phyloP scores from a whole-genome alignment of 352 stramenopile genomes.

The Pilasporangium apinafurcum region DNA sequence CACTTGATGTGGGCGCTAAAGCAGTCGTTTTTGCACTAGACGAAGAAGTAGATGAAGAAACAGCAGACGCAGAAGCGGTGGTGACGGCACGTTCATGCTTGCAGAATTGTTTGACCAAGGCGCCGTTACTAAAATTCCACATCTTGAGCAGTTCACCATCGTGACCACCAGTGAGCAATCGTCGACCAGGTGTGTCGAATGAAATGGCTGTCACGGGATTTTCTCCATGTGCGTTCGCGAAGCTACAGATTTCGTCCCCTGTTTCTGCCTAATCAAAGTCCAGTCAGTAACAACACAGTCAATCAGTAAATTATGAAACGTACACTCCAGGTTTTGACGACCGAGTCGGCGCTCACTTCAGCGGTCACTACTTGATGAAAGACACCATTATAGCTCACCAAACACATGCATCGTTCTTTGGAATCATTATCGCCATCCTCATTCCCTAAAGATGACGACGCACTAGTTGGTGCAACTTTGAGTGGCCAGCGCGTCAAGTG shows the following conservation, averaged over 20 bases:
- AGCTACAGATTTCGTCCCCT: conserved; percentile 78
- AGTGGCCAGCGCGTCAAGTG: conserved; percentile 66
- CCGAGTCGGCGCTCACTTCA: conserved; percentile 61
- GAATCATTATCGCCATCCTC: conserved; percentile 28
- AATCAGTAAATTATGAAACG: not conserved
- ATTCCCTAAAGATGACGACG: too few relatives aligned
- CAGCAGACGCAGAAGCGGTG: not conserved
- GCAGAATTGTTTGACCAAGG: conserved; percentile 77
- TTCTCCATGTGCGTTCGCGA: conserved; percentile 53
- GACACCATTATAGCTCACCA: conserved; percentile 72
- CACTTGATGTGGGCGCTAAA: too few relatives aligned
- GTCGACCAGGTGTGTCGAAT: conserved; percentile 72
- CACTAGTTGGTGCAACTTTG: conserved; percentile 30
- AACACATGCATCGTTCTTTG: conserved; percentile 40
- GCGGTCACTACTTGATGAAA: conserved; percentile 83
- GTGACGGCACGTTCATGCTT: conserved; percentile 34
- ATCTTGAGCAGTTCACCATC: conserved; percentile 76
- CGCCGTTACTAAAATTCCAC: conserved; percentile 89
- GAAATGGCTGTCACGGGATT: conserved; percentile 75
- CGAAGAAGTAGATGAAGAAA: conserved; percentile 8
- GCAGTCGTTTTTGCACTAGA: not conserved
- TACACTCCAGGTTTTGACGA: conserved; percentile 77
- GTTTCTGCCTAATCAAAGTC: conserved; percentile 71
- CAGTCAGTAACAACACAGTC: not conserved
- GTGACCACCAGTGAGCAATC: conserved; percentile 77